These are phyloP conservation scores for Talaromyces sp. DNA, from an alignment of 2,329 filamentous ascomycete genomes.

Conservation along the genomic window DNA sequence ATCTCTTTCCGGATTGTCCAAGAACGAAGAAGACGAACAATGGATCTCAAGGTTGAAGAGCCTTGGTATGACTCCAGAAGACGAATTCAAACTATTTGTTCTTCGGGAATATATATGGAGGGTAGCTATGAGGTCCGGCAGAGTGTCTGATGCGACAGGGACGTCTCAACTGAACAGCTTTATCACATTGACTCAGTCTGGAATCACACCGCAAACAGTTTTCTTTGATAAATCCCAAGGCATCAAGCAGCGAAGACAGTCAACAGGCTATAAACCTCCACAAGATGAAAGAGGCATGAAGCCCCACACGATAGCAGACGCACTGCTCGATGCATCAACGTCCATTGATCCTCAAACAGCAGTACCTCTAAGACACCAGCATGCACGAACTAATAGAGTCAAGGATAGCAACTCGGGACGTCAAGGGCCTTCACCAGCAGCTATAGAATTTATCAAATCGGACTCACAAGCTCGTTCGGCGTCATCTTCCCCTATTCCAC, in stretches of 20 bases:
- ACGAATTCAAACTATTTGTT: constrained; percentile 82
- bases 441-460: constrained; percentile 18
- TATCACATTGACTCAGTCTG: constrained; percentile 67
- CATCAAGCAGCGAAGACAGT: constrained; percentile 34
- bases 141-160: constrained; percentile 35
- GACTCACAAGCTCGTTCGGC: constrained; percentile 24
- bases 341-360: constrained; percentile 65
- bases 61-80: constrained; percentile 72
- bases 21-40: constrained; percentile 87
- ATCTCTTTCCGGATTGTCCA: constrained; percentile 57
- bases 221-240: constrained; percentile 77
- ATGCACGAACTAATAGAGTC: constrained; percentile 35
- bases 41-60: constrained; percentile 84
- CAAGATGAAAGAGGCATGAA: constrained; percentile 32
- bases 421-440: constrained; percentile 12
- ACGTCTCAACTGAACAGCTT: constrained; percentile 59
- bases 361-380: constrained; percentile 37
- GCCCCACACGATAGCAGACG: constrained; percentile 80
- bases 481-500: constrained; percentile 30
- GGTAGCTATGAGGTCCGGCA: constrained; percentile 64
- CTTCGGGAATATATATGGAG: constrained; percentile 90
- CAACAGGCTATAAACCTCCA: constrained; percentile 21
- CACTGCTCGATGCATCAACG: constrained; percentile 83
- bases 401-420: constrained; percentile 21
- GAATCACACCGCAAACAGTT: constrained; percentile 78